phyloP scores from a whole-genome alignment of 2,329 filamentous ascomycete genomes.

The Botryotinia narcissicola region DNA sequence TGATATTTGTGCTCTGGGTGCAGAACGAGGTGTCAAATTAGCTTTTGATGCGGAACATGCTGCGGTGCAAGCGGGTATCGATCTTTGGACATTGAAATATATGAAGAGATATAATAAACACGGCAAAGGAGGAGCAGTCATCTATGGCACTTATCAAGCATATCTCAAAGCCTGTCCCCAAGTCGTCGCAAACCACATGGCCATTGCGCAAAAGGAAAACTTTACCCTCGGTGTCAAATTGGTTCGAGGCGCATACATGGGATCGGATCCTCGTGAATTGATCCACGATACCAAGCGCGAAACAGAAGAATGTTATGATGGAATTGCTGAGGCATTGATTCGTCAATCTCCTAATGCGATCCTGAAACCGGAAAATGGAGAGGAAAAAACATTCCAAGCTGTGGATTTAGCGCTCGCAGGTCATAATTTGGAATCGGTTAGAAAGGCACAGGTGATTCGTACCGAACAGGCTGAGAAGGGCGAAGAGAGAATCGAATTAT shows the following conservation, averaged over 20 bases:
- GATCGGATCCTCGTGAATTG: conserved; percentile 64
- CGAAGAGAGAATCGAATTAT: conserved; percentile 44
- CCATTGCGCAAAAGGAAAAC: conserved; percentile 53
- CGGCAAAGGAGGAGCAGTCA: conserved; percentile 56
- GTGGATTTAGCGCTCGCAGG: conserved; percentile 72
- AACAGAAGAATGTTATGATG: conserved; percentile 72
- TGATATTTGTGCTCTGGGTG: conserved; percentile 70
- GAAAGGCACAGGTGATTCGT: conserved; percentile 52
- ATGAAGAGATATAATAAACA: conserved; percentile 72
- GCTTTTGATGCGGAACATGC: conserved; percentile 87
- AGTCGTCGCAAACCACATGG: conserved; percentile 59
- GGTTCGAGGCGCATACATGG: conserved; percentile 72
- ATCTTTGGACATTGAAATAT: conserved; percentile 75
- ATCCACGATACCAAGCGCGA: conserved; percentile 71
- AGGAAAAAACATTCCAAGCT: conserved; percentile 49
- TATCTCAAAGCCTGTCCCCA: conserved; percentile 65
- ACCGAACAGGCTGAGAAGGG: conserved; percentile 42
- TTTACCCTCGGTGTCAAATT: conserved; percentile 73
- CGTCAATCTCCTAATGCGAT: conserved; percentile 57
- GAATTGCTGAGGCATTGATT: conserved; percentile 65
- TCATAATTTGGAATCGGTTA: conserved; percentile 75
- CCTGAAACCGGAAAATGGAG: conserved; percentile 46
- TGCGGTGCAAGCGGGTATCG: conserved; percentile 73
- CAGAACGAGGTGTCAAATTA: conserved; percentile 65
- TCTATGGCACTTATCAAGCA: conserved; percentile 80